Evolutionary conservation across 345 rosid genomes (phyloP), one percentile per base, ranked within the genome.

Genomic region (Salix caprea): DNA sequence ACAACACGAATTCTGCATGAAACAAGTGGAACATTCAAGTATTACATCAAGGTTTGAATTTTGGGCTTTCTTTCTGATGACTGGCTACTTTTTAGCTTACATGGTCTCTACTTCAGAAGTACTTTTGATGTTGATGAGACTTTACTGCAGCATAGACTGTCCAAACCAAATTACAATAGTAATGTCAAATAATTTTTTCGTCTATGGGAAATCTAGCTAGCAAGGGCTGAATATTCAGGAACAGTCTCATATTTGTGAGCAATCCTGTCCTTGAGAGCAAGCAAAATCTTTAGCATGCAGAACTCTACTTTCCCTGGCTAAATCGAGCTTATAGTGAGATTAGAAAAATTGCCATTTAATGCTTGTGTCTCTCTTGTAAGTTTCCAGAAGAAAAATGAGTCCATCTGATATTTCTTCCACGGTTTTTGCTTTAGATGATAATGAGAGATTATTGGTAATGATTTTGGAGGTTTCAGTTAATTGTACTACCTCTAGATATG

Each of bases 11-110:
- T 88, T 75, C 86, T 94, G 79, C 97, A 81, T 69, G 88, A 84
- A 16, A 73, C 92, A 62, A 96, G 96, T 80, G 98, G 99, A 85
- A 89, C 91, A 73, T 96, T 96, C 90, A 94, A 96, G 78, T 94
- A 96, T 81, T 96, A 89, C 84, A 92, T 96, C 64, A 96, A 96
- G 98, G 99, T 92, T 77, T 74, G 86, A 77, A 50, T 65, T 39
- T 1, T 4, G 39, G 36, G 69, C 21, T 66, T 73, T 62, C 9
- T 79, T 77, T 66, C 58, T n/a, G 62, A 56, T 18, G 6, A 66
- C 69, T 34, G 15, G 1, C 40, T 14, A 37, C 23, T 66, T 30
- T 40, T 65, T 34, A 66, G 23, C 39, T 58, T 58, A 1, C 23
- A 23, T n/a, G 62, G 11, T 58, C 13, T 58, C 62, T 58, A n/a